Evolutionary conservation across 306 rosid species (phyloP).

Genomic region (Glycine tomentella): DNA sequence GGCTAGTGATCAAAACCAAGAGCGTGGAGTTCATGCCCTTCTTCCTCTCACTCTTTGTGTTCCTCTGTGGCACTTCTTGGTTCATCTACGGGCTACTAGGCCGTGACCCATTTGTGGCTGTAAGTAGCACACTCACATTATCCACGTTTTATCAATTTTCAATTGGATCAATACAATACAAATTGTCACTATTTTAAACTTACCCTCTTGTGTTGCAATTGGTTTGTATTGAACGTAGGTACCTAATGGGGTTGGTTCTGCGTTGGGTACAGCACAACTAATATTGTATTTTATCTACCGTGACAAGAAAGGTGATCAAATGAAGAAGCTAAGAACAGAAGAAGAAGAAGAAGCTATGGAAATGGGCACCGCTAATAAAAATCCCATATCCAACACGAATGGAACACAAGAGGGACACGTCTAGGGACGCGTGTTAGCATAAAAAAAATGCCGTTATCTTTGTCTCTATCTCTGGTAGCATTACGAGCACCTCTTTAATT

Average conservation of each 20-base stretch:
- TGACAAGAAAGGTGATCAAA: constrained; percentile 38
- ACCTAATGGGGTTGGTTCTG: constrained; percentile 82
- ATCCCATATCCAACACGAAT: constrained; percentile 21
- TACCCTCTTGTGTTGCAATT: too few species aligned
- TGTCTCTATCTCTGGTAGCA: not conserved
- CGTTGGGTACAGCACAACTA: constrained; percentile 69
- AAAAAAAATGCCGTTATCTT: not conserved
- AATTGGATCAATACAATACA: not conserved
- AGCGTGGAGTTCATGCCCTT: constrained; percentile 98
- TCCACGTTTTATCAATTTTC: not conserved
- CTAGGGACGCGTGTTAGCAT: constrained; percentile 15
- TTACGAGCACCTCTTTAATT: constrained; percentile 12
- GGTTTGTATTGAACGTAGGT: constrained; percentile 48
- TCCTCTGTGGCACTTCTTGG: constrained; percentile 87
- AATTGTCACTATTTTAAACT: too few species aligned
- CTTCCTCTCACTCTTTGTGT: constrained; percentile 79
- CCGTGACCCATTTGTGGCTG: constrained; percentile 70
- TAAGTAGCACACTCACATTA: constrained; percentile 45
- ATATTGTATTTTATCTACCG: constrained; percentile 78
- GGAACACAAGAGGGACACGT: constrained; percentile 43
- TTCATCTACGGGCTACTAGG: constrained; percentile 76
- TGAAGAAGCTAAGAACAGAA: constrained; percentile 31
- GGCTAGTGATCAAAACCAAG: constrained; percentile 70
- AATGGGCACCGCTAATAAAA: constrained; percentile 52
- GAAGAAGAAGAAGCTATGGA: constrained; percentile 54